Evolutionary conservation across 345 rosid species (phyloP), one percentile per base, ranked within the genome.

Genomic region (Brassica nigra): DNA sequence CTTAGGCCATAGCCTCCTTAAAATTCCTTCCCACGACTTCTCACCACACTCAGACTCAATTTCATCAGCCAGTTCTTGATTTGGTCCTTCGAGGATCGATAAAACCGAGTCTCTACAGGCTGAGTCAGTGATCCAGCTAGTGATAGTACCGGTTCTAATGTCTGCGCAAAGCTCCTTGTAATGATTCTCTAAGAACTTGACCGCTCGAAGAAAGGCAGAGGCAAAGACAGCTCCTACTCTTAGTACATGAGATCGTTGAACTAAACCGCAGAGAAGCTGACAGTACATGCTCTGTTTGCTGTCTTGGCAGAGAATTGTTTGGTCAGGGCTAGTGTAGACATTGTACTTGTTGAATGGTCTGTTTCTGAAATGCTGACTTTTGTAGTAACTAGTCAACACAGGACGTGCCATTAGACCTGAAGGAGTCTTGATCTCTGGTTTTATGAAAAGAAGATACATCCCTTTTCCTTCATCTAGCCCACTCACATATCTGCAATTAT

Each of bases 221-320:
- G 98, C 96, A 11, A 94, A 94, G 70, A 94, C 88, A 57, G 98
- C 97, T 15, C 97, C 98, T 0, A 92, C 93, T 36, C 97, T 75
- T 27, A 91, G 79, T 59, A 94, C 98, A 71, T 94, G 92, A 0
- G 87, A 71, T 39, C 95, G 83, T 68, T 92, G 97, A 42, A 85
- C 86, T 64, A 94, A 75, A 54, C 98, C 97, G 74, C 97, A 94
- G 16, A 94, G 95, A 66, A 94, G 82, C 64, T 94, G 98, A 73
- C 91, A 90, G 86, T 86, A 92, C 97, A 94, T 90, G 86, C 98
- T 94, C 81, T 94, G 98, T 82, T 89, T 92, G 89, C 89, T 88
- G 87, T 94, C 97, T 36, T 86, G 84, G 84, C 97, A 94, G 76
- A 90, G 84, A 81, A 92, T 94, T 52, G 94, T 84, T 71, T 90